Base-by-base conservation (phyloP, 1,284 basidiomycete genomes). In the Phellinidium pouzarii region DNA sequence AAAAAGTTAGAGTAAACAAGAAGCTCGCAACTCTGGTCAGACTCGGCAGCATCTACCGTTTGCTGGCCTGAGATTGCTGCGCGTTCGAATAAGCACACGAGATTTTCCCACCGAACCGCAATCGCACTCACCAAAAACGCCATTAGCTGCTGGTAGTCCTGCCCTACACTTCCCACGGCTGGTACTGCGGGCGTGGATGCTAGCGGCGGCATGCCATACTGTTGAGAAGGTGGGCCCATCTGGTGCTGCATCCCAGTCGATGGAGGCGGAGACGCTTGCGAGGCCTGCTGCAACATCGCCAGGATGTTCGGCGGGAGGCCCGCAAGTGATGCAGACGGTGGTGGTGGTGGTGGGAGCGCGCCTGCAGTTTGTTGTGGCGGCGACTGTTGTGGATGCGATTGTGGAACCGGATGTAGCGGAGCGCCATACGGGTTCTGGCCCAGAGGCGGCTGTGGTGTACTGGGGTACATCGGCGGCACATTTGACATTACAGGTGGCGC, bases 271-370 rank as follows among this genome's bases (percentile, higher is more conserved):
- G 66, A 75, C 9, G 52, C 25, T 61, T 40, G 65, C 63, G 50
- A 62, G 69, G 59, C 48, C 44, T 59, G 57, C 47, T 60, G 61
- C 22, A 59, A 55, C 37, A 60, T 61, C 0, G 83, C 79, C 44
- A 84, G 66, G n/a, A 85, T 72, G 59, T 82, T 82, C 0, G 82
- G 77, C 3, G 83, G 81, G 23, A 87, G 65, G 7, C 66, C 68
- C 36, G 66, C 66, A 48, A 78, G 60, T 20, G 63, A 59, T 4
- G 66, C 56, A 8, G 31, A 34, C 17, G 58, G 31, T 20, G 55
- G 25, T 4, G 44, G 25, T 41, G 45, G 38, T 17, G 55, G 34
- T n/a, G 55, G 45, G 12, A 29, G 26, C 26, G 40, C 50, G 19
- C 26, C 46, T 19, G 38, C 19, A 25, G 17, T 29, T 26, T 48